phyloP scores from a whole-genome alignment of 1,139 yeast genomes.

The Blastobotrys apis region DNA sequence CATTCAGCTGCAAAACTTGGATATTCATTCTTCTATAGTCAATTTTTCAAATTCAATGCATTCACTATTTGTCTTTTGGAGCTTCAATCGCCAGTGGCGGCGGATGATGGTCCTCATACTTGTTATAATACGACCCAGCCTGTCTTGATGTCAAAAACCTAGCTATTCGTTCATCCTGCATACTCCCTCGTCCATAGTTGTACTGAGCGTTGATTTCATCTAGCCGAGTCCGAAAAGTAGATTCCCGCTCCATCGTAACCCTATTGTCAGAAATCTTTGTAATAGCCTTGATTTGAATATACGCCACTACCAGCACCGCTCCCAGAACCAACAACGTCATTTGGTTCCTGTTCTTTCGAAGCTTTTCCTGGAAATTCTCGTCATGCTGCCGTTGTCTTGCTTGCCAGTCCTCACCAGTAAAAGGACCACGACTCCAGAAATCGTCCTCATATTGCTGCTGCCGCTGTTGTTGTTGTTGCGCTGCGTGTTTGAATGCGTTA shows the following conservation, averaged over 20 bases:
- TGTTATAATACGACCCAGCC: conserved; percentile 26
- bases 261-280: conserved; percentile 24
- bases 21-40: too few species aligned
- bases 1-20: too few species aligned
- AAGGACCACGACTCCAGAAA: conserved; percentile 15
- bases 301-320: conserved; percentile 27
- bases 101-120: background rate
- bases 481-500: too few species aligned
- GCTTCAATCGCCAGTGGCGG: conserved; percentile 4
- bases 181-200: conserved; percentile 28
- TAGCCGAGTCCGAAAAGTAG: conserved; percentile 23
- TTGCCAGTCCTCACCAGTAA: conserved; percentile 1
- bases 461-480: too few species aligned
- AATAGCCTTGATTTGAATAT: conserved; percentile 28
- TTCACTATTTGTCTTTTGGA: too few species aligned
- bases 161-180: conserved; percentile 29
- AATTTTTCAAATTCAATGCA: too few species aligned
- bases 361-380: conserved; percentile 29
- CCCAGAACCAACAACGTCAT: conserved; percentile 27
- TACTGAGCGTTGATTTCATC: conserved; percentile 25
- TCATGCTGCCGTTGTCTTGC: conserved; percentile 18
- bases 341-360: conserved; percentile 29
- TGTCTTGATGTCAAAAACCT: conserved; percentile 32
- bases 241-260: conserved; percentile 19
- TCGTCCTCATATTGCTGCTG: conserved; percentile 18